Evolutionary conservation across 352 stramenopile genomes (phyloP), one percentile per base, ranked within the genome.

Genomic region (Globisporangium lucens): DNA sequence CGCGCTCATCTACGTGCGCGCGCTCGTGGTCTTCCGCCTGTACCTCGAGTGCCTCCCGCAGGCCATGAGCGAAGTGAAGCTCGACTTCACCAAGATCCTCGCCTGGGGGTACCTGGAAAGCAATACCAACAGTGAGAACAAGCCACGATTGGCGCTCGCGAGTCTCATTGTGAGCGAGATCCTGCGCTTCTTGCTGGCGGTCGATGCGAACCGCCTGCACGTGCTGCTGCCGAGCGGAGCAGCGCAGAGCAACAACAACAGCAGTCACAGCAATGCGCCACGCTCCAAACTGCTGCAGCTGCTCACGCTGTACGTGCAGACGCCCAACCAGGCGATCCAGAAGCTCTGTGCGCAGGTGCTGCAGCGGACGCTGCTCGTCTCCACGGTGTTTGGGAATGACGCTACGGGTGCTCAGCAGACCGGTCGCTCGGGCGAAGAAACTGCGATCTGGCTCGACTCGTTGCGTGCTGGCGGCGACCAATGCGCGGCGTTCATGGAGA

Each of bases 61-160:
- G 13, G 66, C 77, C 2, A 96, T 93, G 85, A 76, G 76, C 35
- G 89, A 96, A 36, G 78, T 90, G 10, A 96, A 96, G 69, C 76
- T 91, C 43, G 89, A 96, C 70, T 87, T 94, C 27, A 88, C 89
- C 12, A 96, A 96, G 74, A 75, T 90, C n/a, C 67, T 94, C 2
- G 69, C 70, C 0, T 93, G 82, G 80, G 69, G 75, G 17, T 79
- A 79, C 41, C 72, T 94, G 15, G 71, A 87, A 24, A 41, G n/a
- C 24, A 52, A 56, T 9, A 56, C 35, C 0, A 61, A 51, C 17
- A 33, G 6, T 27, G 15, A 36, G n/a, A 33, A 3, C 24, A 46
- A 27, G 65, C 41, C 12, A 36, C n/a, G 47, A 69, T 29, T n/a
- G 9, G 72, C 75, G 13, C 74, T 91, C 63, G 73, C 76, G 27